Evolutionary conservation across 2,329 filamentous ascomycete genomes (phyloP).

Genomic region (Neoscytalidium dimidiatum): DNA sequence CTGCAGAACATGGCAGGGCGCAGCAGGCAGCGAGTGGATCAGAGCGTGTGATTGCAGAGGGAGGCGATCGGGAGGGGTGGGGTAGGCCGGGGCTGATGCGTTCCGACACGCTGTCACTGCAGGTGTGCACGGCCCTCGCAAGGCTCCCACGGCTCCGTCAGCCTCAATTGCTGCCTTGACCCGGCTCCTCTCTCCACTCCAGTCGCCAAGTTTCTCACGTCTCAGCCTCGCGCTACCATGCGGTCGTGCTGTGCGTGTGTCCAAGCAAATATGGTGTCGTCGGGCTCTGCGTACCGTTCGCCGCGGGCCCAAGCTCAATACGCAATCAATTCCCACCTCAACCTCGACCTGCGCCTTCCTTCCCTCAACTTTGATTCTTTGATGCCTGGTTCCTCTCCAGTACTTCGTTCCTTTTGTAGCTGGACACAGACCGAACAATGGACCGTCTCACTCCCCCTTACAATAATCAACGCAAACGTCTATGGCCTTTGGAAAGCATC

Average conservation of each 20-base stretch:
- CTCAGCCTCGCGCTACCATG: neutral
- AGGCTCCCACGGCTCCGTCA: neutral
- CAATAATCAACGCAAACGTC: neutral
- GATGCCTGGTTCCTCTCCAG: neutral
- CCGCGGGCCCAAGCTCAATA: no score
- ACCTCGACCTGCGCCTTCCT: no score
- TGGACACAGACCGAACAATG: neutral
- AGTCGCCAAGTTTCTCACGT: neutral
- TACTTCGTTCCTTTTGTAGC: neutral
- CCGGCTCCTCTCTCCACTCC: neutral
- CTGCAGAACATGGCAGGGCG: neutral
- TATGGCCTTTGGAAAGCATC: neutral
- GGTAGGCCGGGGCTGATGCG: no score
- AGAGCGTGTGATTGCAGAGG: neutral
- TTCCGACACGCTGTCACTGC: neutral
- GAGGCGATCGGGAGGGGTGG: neutral
- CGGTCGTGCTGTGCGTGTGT: neutral
- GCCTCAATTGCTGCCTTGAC: neutral
- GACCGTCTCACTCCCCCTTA: neutral
- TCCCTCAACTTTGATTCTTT: neutral
- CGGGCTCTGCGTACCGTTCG: no score
- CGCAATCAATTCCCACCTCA: no score
- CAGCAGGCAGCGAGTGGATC: neutral
- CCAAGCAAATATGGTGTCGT: neutral
- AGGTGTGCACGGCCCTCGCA: neutral